Evolutionary conservation across 2,329 filamentous ascomycete species (phyloP).

Genomic region (Trichophyton benhamiae): DNA sequence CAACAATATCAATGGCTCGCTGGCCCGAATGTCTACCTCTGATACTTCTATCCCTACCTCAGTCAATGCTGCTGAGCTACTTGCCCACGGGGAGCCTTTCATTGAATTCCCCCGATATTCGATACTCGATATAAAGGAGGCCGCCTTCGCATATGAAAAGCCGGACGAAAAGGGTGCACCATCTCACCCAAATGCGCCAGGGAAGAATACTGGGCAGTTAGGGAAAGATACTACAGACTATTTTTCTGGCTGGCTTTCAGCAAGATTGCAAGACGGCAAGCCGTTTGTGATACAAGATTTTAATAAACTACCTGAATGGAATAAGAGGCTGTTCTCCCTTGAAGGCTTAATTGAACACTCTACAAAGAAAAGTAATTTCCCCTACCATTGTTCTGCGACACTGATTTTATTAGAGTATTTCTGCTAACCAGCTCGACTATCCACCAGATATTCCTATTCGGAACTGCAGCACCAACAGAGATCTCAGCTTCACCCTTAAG

Average conservation of each 20-base stretch:
- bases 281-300: slow-evolving; percentile 27
- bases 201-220: not conserved
- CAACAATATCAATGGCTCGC: not conserved
- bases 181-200: not conserved
- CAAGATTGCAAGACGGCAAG: slow-evolving; percentile 21
- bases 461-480: slow-evolving; percentile 25
- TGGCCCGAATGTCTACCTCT: not conserved
- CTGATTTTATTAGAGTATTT: not conserved
- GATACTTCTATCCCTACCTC: slow-evolving; percentile 1
- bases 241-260: slow-evolving; percentile 21
- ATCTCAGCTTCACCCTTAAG: slow-evolving; percentile 23
- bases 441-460: slow-evolving; percentile 22
- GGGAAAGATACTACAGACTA: not conserved
- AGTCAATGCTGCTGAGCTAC: slow-evolving; percentile 14
- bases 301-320: slow-evolving; percentile 21
- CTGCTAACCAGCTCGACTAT: not conserved
- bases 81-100: slow-evolving; percentile 20
- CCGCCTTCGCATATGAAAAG: not conserved
- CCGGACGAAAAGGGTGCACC: not conserved
- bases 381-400: not conserved
- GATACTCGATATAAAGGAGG: slow-evolving; percentile 17
- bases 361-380: slow-evolving; percentile 22
- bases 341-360: slow-evolving; percentile 23
- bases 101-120: slow-evolving; percentile 23
- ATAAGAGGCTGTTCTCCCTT: slow-evolving; percentile 19